Percentiles rank a stretch among this genome's conserved stretches.
These are phyloP conservation scores for Chlorella vulgaris DNA, from an alignment of 139 green algal species.

Conservation along the genomic window DNA sequence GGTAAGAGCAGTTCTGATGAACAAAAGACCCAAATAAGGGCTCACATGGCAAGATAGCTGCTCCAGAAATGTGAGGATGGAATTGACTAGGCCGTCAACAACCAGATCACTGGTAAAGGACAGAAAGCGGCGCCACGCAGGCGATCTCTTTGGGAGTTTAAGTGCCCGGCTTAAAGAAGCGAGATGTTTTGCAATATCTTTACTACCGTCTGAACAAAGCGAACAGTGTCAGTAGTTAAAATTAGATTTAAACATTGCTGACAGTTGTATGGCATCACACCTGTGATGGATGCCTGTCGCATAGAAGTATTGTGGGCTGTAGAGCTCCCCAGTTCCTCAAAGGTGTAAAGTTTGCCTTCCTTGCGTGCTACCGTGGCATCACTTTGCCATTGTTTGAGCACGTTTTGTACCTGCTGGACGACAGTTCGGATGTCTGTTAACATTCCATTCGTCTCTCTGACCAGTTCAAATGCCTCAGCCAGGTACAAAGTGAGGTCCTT, in stretches of 20 bases:
- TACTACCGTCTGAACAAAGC: slow-evolving; percentile 69
- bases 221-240: not conserved
- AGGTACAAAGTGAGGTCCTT: slow-evolving; percentile 64
- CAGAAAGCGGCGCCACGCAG: slow-evolving; percentile 62
- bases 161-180: slow-evolving; percentile 75
- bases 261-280: slow-evolving; percentile 1
- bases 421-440: slow-evolving; percentile 85
- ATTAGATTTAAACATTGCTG: too few species aligned
- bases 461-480: slow-evolving; percentile 72
- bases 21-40: too few species aligned
- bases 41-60: slow-evolving; percentile 49
- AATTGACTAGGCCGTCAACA: slow-evolving; percentile 74
- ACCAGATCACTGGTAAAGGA: slow-evolving; percentile 86
- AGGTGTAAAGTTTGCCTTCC: slow-evolving; percentile 76
- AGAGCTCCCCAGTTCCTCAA: slow-evolving; percentile 76
- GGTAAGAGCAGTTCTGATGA: not conserved
- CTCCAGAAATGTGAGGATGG: slow-evolving; percentile 67
- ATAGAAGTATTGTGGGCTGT: slow-evolving; percentile 34
- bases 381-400: slow-evolving; percentile 70
- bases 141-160: slow-evolving; percentile 70
- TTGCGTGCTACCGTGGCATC: slow-evolving; percentile 91
- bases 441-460: slow-evolving; percentile 74
- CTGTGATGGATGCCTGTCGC: slow-evolving; percentile 43
- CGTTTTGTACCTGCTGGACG: slow-evolving; percentile 62
- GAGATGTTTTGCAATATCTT: slow-evolving; percentile 86